Evolutionary conservation across 2,329 filamentous ascomycete genomes (phyloP).

Genomic region (Diatrype stigma): DNA sequence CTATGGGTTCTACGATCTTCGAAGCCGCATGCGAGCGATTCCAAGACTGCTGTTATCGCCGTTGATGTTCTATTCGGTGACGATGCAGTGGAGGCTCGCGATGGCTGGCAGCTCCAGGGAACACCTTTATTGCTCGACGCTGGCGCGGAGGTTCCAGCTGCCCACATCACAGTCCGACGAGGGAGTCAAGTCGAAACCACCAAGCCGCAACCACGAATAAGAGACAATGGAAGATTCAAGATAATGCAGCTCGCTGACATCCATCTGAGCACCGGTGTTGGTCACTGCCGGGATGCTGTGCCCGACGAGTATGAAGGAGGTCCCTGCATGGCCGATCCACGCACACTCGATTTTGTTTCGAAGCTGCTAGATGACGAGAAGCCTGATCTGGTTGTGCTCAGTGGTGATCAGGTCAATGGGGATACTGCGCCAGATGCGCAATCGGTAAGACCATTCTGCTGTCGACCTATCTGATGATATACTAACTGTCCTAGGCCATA

Average conservation of each 20-base stretch:
- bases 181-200: slow-evolving; percentile 61
- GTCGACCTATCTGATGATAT: neutral
- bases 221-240: slow-evolving; percentile 90
- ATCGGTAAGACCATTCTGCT: slow-evolving; percentile 51
- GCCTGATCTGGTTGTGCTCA: slow-evolving; percentile 86
- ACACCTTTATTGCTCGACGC: slow-evolving; percentile 68
- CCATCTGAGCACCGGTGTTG: slow-evolving; percentile 86
- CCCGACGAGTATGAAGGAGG: slow-evolving; percentile 68
- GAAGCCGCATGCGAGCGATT: slow-evolving; percentile 70
- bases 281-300: slow-evolving; percentile 79
- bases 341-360: slow-evolving; percentile 85
- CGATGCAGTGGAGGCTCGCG: slow-evolving; percentile 84
- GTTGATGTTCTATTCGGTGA: slow-evolving; percentile 86
- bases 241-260: slow-evolving; percentile 95
- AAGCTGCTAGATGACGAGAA: slow-evolving; percentile 86
- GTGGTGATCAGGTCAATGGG: slow-evolving; percentile 93
- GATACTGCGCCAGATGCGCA: slow-evolving; percentile 89
- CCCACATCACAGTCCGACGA: slow-evolving; percentile 73
- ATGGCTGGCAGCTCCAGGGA: slow-evolving; percentile 77
- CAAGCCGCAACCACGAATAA: slow-evolving; percentile 72
- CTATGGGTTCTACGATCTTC: slow-evolving; percentile 78
- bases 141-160: slow-evolving; percentile 57
- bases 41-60: slow-evolving; percentile 69
- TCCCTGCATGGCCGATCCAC: slow-evolving; percentile 84
- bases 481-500: slow-evolving; percentile 57